Evolutionary conservation across 192 early-diverging fungal species (phyloP).

Genomic region (Coemansia sp.): DNA sequence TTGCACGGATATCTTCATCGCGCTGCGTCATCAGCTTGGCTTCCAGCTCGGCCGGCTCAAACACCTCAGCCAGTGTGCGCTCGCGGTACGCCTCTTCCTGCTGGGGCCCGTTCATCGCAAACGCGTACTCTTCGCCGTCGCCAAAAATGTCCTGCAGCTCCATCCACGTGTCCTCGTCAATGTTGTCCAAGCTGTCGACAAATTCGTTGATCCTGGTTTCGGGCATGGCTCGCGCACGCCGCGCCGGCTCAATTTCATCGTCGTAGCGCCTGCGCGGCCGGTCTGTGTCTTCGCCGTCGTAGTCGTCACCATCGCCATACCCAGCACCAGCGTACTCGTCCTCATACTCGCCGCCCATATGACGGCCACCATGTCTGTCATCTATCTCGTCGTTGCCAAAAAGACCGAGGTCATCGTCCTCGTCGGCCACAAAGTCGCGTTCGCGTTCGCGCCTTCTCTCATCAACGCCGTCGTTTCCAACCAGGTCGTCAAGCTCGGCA

Average conservation of each 20-base stretch:
- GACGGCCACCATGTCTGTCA: background rate
- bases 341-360: background rate
- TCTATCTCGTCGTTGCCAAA: conserved; percentile 34
- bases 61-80: conserved; percentile 45
- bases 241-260: conserved; percentile 4
- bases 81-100: conserved; percentile 35
- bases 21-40: conserved; percentile 87
- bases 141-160: conserved; percentile 92
- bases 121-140: conserved; percentile 84
- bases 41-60: conserved; percentile 86
- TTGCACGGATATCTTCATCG: conserved; percentile 84
- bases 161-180: conserved; percentile 64
- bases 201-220: conserved; percentile 15
- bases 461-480: conserved; percentile 27
- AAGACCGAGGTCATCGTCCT: conserved; percentile 34
- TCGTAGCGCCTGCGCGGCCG: conserved; percentile 14
- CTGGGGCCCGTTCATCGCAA: conserved; percentile 49
- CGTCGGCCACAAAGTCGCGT: background rate
- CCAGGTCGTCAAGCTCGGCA: conserved; percentile 36
- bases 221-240: conserved; percentile 11
- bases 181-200: conserved; percentile 50
- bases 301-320: background rate
- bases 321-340: conserved; percentile 8
- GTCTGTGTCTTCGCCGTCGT: background rate
- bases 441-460: conserved; percentile 16